phyloP scores from a whole-genome alignment of 2,329 filamentous ascomycete genomes.

The Corinectria fuckeliana region DNA sequence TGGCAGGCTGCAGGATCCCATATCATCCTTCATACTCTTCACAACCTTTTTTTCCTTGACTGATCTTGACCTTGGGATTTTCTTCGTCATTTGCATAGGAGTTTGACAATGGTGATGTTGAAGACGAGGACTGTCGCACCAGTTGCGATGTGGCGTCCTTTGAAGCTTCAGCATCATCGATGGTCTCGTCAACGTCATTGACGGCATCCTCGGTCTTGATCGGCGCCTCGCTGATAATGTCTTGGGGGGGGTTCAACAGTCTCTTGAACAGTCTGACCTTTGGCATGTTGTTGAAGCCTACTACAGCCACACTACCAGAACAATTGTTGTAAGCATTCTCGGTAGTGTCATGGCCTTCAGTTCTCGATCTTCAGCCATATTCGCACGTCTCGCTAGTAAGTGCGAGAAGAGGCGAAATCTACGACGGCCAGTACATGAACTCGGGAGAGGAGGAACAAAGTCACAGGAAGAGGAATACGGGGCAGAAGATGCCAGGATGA shows the following conservation, averaged over 20 bases:
- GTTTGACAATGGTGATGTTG: not conserved
- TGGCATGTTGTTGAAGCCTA: not conserved
- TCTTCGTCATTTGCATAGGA: not conserved
- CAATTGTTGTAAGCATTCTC: not conserved
- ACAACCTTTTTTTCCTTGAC: not conserved
- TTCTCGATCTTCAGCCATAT: slow-evolving; percentile 24
- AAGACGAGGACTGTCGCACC: not conserved
- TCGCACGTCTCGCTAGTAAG: not conserved
- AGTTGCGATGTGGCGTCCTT: not conserved
- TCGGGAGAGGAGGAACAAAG: not conserved
- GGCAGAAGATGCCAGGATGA: not conserved
- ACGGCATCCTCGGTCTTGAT: not conserved
- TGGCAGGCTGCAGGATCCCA: not conserved
- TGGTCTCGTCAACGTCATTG: not conserved
- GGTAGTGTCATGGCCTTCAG: not conserved
- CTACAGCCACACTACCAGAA: not conserved
- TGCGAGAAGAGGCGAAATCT: not conserved
- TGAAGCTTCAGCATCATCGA: not conserved
- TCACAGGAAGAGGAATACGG: not conserved
- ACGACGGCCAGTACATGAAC: slow-evolving; percentile 6
- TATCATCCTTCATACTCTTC: not conserved
- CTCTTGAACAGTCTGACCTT: not conserved
- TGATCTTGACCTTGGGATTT: slow-evolving; percentile 12
- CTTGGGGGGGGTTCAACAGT: no score
- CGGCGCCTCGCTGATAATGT: no score